A percentile compares a stretch with the other conserved stretches of the same genome.
These are phyloP conservation scores for Phycomyces nitens DNA, from an alignment of 192 early-diverging fungal species.

Conservation along the genomic window DNA sequence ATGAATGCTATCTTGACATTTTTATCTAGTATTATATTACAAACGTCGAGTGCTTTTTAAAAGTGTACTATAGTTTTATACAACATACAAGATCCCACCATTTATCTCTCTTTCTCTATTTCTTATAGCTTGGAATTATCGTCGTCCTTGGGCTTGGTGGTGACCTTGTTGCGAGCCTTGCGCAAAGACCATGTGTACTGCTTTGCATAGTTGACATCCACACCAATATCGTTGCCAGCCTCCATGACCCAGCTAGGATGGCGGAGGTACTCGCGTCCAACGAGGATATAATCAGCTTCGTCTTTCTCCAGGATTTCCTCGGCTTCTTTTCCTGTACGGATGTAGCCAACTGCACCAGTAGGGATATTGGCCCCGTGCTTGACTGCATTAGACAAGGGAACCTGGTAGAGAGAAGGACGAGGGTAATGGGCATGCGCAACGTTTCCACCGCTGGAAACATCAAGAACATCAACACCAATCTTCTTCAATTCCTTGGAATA, in stretches of 20 bases:
- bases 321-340: slow-evolving; percentile 61
- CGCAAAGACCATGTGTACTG: slow-evolving; percentile 47
- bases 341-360: slow-evolving; percentile 69
- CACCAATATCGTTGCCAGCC: slow-evolving; percentile 58
- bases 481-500: slow-evolving; percentile 54
- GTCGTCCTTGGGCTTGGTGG: neutral
- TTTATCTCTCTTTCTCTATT: no score
- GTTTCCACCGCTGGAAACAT: slow-evolving; percentile 77
- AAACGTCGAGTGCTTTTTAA: no score
- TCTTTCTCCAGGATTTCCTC: slow-evolving; percentile 60
- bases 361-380: slow-evolving; percentile 53
- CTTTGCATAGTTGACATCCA: slow-evolving; percentile 51
- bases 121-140: neutral
- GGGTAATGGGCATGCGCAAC: slow-evolving; percentile 14
- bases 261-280: slow-evolving; percentile 67
- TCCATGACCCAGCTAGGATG: slow-evolving; percentile 59
- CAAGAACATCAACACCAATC: slow-evolving; percentile 81
- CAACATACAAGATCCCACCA: no score
- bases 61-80: no score
- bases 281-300: slow-evolving; percentile 71
- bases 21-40: no score
- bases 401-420: slow-evolving; percentile 52
- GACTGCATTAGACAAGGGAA: slow-evolving; percentile 55
- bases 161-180: neutral
- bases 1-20: no score